Evolutionary conservation across 139 green algal species (phyloP).

Genomic region (Chlorella sp.): DNA sequence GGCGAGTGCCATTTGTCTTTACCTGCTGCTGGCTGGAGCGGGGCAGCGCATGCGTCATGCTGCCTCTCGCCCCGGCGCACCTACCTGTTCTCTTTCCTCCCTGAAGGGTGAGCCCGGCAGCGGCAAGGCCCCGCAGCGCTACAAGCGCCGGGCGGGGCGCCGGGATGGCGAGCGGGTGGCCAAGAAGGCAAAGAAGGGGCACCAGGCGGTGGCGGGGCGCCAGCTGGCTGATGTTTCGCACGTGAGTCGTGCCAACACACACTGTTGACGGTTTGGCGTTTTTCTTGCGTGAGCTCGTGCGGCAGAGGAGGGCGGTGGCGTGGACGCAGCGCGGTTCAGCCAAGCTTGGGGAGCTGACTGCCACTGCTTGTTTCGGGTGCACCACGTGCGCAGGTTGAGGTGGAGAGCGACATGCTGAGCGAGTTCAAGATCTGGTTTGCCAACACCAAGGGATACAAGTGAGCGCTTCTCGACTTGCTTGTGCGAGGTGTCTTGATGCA

Average conservation of each 20-base stretch:
- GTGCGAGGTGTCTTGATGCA: too few species aligned
- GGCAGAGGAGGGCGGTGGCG: too few species aligned
- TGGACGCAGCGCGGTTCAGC: too few species aligned
- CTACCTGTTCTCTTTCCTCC: neutral
- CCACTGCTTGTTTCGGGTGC: neutral
- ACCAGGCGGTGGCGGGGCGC: neutral
- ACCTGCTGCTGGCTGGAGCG: too few species aligned
- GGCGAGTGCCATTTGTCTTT: too few species aligned
- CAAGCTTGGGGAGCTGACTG: too few species aligned
- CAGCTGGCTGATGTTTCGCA: neutral
- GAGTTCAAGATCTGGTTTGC: slow-evolving; percentile 14
- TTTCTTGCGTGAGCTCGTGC: neutral
- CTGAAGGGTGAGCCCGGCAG: neutral
- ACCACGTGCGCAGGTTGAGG: slow-evolving; percentile 15
- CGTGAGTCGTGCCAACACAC: neutral
- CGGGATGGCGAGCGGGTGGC: neutral
- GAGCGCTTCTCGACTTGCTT: neutral
- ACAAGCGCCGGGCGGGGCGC: neutral
- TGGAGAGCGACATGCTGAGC: slow-evolving; percentile 10
- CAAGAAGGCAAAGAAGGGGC: neutral
- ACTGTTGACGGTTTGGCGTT: too few species aligned
- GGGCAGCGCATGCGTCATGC: too few species aligned
- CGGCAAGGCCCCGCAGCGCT: neutral
- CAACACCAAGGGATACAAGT: slow-evolving; percentile 12
- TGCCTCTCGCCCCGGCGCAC: neutral